Conservation (phyloP, 108 stramenopile genomes). For the Cyclotella atomus region DNA sequence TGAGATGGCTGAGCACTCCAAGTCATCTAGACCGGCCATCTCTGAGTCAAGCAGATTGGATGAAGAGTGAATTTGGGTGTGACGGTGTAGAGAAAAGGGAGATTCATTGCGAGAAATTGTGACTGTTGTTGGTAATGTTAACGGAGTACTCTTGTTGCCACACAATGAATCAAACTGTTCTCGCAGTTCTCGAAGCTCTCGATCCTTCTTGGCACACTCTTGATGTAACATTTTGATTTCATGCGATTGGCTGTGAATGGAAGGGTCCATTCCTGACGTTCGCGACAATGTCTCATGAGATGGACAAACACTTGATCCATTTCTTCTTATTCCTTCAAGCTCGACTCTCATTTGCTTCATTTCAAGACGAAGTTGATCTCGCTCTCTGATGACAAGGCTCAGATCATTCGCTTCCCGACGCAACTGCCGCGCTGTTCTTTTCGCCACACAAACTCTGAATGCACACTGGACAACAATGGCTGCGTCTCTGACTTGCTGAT, state of each 20-base stretch:
- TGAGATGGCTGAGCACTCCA: conserved; percentile 37
- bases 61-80: conserved; percentile 13
- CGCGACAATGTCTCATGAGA: conserved; percentile 9
- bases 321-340: conserved; percentile 11
- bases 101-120: conserved; percentile 20
- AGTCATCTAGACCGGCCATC: conserved; percentile 21
- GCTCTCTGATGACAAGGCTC: conserved; percentile 50
- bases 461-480: conserved; percentile 51
- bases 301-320: neutral
- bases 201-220: conserved; percentile 42
- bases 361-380: conserved; percentile 65
- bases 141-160: conserved; percentile 25
- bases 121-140: conserved; percentile 32
- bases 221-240: conserved; percentile 34
- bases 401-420: conserved; percentile 63
- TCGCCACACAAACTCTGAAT: conserved; percentile 46
- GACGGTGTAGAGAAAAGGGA: neutral
- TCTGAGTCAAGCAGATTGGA: conserved; percentile 47
- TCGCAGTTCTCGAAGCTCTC: conserved; percentile 41
- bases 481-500: conserved; percentile 22
- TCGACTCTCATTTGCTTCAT: conserved; percentile 56
- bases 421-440: conserved; percentile 32
- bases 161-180: conserved; percentile 47
- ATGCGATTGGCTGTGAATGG: conserved; percentile 21
- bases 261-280: conserved; percentile 4